Evolutionary conservation across 306 rosid species (phyloP).

Genomic region (Cicer yamashitae): DNA sequence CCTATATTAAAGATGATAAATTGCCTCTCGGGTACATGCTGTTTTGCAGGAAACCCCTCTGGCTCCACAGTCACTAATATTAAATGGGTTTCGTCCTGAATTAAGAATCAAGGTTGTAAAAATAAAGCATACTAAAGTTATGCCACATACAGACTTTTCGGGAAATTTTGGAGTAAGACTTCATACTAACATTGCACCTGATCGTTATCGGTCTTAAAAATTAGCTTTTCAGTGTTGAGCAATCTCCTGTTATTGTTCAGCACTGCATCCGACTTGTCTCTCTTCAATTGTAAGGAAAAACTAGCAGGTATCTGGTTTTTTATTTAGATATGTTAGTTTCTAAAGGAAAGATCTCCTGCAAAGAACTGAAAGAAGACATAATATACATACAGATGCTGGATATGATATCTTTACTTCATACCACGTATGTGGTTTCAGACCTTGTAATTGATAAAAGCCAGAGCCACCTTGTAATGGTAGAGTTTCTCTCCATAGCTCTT

Average conservation of each 20-base stretch:
- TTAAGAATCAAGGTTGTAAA: constrained; percentile 31
- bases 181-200: constrained; percentile 52
- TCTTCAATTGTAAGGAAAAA: constrained; percentile 68
- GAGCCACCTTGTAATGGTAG: constrained; percentile 69
- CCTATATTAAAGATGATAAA: constrained; percentile 80
- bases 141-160: background rate
- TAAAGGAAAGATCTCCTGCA: constrained; percentile 40
- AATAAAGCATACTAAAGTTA: constrained; percentile 25
- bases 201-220: constrained; percentile 62
- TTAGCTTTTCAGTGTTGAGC: constrained; percentile 86
- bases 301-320: constrained; percentile 77
- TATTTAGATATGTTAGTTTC: constrained; percentile 39
- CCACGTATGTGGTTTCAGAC: constrained; percentile 71
- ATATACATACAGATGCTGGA: constrained; percentile 92
- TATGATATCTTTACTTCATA: constrained; percentile 98
- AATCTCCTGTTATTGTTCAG: constrained; percentile 67
- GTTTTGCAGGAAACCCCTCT: constrained; percentile 85
- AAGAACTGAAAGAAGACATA: constrained; percentile 43
- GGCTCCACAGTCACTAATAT: constrained; percentile 74
- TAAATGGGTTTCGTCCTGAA: constrained; percentile 57
- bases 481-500: constrained; percentile 75
- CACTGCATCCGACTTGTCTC: constrained; percentile 48
- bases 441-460: constrained; percentile 68
- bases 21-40: constrained; percentile 63
- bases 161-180: constrained; percentile 4